Evolutionary conservation across 2,329 filamentous ascomycete genomes (phyloP).

Genomic region (Botrytis elliptica): DNA sequence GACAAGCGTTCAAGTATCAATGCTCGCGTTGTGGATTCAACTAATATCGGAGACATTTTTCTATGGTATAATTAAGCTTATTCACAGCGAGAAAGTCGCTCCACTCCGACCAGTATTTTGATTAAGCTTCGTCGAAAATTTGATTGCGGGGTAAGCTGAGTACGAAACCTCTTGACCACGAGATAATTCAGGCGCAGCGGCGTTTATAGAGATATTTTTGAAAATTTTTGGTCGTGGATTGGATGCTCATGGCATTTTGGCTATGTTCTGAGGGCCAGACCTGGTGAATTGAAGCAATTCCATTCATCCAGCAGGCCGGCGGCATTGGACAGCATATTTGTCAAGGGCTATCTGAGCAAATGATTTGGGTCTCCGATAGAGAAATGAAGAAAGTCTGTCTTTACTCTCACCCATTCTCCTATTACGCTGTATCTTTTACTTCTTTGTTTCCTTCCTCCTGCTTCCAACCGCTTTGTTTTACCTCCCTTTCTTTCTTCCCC

Average conservation of each 20-base stretch:
- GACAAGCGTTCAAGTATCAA: neutral
- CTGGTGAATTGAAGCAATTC: neutral
- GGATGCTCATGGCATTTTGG: neutral
- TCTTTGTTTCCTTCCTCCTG: neutral
- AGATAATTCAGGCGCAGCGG: neutral
- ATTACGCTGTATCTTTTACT: neutral
- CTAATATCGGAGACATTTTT: neutral
- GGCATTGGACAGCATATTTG: neutral
- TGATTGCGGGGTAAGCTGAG: too few relatives aligned
- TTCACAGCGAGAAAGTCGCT: neutral
- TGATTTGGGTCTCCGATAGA: neutral
- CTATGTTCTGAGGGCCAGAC: neutral
- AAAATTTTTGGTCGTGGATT: neutral
- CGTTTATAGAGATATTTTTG: neutral
- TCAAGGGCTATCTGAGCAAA: neutral
- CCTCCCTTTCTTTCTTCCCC: neutral
- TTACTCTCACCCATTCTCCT: neutral
- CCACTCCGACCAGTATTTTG: too few relatives aligned
- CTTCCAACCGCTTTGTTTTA: neutral
- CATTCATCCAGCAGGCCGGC: neutral
- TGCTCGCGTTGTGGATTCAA: too few relatives aligned
- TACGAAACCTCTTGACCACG: neutral
- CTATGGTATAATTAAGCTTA: neutral
- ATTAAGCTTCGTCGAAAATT: neutral
- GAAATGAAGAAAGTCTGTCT: neutral